Conservation (phyloP, 2,329 filamentous ascomycete species). For the Emergomyces orientalis region DNA sequence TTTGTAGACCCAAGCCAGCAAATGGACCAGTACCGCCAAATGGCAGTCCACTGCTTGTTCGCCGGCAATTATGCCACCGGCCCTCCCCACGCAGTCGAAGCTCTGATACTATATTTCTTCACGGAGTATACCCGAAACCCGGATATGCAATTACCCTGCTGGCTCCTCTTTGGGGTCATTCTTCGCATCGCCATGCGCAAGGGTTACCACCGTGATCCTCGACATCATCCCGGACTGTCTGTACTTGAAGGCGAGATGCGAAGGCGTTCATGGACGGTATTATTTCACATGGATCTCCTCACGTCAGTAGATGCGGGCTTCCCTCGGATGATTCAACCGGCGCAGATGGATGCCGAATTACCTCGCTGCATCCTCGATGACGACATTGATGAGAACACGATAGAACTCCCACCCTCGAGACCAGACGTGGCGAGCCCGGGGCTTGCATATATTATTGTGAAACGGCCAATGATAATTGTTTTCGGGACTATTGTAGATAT, state of each 20-base stretch:
- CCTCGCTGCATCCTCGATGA: conserved; percentile 53
- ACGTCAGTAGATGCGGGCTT: conserved; percentile 56
- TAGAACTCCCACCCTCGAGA: conserved; percentile 44
- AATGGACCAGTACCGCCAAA: conserved; percentile 20
- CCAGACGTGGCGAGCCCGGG: conserved; percentile 47
- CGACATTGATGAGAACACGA: conserved; percentile 47
- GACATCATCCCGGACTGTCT: conserved; percentile 45
- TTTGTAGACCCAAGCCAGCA: background rate
- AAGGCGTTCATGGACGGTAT: conserved; percentile 33
- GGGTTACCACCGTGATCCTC: conserved; percentile 52
- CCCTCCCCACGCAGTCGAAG: conserved; percentile 44
- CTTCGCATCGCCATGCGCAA: conserved; percentile 53
- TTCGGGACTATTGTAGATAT: conserved; percentile 33
- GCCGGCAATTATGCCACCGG: conserved; percentile 47
- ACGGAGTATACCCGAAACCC: conserved; percentile 44
- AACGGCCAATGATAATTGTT: conserved; percentile 27
- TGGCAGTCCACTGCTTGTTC: conserved; percentile 45
- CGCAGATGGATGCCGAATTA: conserved; percentile 51
- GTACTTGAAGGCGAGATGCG: conserved; percentile 49
- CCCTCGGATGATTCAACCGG: conserved; percentile 51
- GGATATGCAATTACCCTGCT: conserved; percentile 47
- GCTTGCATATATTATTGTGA: conserved; percentile 30
- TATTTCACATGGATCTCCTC: conserved; percentile 50
- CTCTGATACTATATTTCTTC: conserved; percentile 48
- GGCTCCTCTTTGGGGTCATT: conserved; percentile 47